Evolutionary conservation across 2,329 filamentous ascomycete species (phyloP).

Genomic region (Pyrenophora teres): DNA sequence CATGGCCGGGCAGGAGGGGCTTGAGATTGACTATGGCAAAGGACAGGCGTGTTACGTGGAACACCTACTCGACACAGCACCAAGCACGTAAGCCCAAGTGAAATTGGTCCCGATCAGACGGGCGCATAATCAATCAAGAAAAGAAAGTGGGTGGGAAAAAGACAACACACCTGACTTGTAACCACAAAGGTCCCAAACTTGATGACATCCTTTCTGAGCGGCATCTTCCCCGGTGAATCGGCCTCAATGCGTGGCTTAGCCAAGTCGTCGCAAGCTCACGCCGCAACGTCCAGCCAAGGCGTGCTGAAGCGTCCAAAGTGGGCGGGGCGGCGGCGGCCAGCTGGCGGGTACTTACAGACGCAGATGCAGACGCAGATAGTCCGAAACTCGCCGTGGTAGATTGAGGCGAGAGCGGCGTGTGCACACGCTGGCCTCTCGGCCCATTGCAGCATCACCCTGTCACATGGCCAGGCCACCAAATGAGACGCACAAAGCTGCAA

Average conservation of each 20-base stretch:
- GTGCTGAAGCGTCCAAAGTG: no score
- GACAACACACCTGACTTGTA: constrained; percentile 48
- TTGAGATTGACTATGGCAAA: constrained; percentile 96
- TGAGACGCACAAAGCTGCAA: constrained; percentile 5
- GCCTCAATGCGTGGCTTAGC: not conserved
- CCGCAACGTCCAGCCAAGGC: no score
- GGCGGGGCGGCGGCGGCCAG: not conserved
- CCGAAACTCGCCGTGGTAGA: not conserved
- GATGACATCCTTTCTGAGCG: constrained; percentile 48
- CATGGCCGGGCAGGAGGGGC: constrained; percentile 88
- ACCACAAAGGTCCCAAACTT: constrained; percentile 53
- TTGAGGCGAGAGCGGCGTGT: constrained; percentile 2
- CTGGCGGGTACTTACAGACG: not conserved
- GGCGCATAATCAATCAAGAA: not conserved
- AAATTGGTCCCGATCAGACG: not conserved
- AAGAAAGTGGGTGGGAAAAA: not conserved
- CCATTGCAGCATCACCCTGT: constrained; percentile 10
- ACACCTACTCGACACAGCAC: constrained; percentile 65
- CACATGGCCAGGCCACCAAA: constrained; percentile 16
- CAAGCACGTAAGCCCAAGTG: no score
- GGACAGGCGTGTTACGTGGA: constrained; percentile 76
- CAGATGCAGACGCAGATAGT: not conserved
- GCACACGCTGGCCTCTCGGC: constrained; percentile 7
- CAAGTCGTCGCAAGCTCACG: constrained; percentile 4
- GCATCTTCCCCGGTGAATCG: constrained; percentile 28